Base-by-base conservation (phyloP, 306 rosid genomes). In the Mimosa pudica region DNA sequence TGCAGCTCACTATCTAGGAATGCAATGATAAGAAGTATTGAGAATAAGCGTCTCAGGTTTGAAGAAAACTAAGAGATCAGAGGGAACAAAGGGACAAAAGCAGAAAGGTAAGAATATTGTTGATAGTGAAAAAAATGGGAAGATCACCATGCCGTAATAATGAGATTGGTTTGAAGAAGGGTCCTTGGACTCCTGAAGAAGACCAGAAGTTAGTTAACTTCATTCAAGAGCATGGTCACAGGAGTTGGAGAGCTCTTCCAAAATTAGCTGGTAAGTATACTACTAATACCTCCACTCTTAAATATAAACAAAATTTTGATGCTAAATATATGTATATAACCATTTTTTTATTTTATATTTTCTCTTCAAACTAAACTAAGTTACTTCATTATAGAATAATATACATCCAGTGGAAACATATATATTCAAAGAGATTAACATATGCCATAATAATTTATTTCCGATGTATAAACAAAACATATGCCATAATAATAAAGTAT, bases 181-280 rank as follows among this genome's bases (percentile, higher is more conserved):
- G 83, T 0, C 86, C 86, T 74, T 83, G 86, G 86, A 83, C 81
- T 47, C 81, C 83, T 6, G 86, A 79, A 62, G 86, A 83, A 70
- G 86, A 83, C 52, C 78, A 62, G 7, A 83, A 83, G 81, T 81
- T 83, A 49, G 61, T 70, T 41, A 33, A 45, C 41, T 73, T 79
- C 81, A 61, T 83, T 61, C 18, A 61, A 63, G 63, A 79, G 41
- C 54, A 79, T 70, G 86, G 86, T 44, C 86, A 79, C 70, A 70
- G 78, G 7, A 79, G 83, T 65, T 79, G 83, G 86, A 79, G 83
- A 13, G 78, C 83, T n/a, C 81, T 83, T 79, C 86, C 86, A 60
- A 83, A 83, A 75, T 77, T 74, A 24, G 80, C 86, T 67, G 86
- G 86, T 79, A 63, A 57, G 12, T 10, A 10, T 38, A 38, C 42